These are phyloP conservation scores for Aspergillus indologenus DNA, from an alignment of 495 filamentous ascomycete genomes.

Conservation along the genomic window DNA sequence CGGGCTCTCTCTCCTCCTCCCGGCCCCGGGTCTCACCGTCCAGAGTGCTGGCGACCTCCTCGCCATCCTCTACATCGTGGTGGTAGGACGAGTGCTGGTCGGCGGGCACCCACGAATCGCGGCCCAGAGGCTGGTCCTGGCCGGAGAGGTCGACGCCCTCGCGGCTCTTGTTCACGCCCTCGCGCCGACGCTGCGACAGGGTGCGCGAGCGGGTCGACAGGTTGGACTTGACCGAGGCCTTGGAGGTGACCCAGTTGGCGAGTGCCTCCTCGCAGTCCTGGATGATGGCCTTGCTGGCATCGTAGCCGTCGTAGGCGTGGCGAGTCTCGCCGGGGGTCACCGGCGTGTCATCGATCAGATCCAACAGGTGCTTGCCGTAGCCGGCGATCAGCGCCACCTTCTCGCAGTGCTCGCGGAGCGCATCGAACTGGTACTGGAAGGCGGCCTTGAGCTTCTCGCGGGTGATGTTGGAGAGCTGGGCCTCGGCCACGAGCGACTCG, in stretches of 20 bases:
- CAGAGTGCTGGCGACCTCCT: slow-evolving; percentile 52
- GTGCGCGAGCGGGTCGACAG: slow-evolving; percentile 82
- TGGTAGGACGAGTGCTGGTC: slow-evolving; percentile 67
- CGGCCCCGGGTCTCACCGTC: slow-evolving; percentile 57
- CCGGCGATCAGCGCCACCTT: slow-evolving; percentile 97
- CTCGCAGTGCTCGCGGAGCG: slow-evolving; percentile 95
- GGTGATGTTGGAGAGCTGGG: slow-evolving; percentile 97
- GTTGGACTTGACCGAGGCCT: slow-evolving; percentile 80
- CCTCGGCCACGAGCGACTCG: slow-evolving; percentile 95
- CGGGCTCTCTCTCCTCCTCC: slow-evolving; percentile 55
- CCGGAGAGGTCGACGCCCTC: slow-evolving; percentile 73
- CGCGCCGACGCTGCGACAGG: slow-evolving; percentile 77
- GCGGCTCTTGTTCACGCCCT: slow-evolving; percentile 55
- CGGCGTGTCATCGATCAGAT: slow-evolving; percentile 92
- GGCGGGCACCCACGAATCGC: slow-evolving; percentile 88
- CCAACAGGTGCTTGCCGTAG: slow-evolving; percentile 93
- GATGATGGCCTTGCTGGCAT: slow-evolving; percentile 97
- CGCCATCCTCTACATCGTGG: slow-evolving; percentile 59
- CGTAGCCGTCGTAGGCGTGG: slow-evolving; percentile 94
- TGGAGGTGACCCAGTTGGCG: slow-evolving; percentile 91
- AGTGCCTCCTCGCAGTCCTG: slow-evolving; percentile 98
- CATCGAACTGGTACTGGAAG: slow-evolving; percentile 98
- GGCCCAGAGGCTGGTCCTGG: slow-evolving; percentile 79
- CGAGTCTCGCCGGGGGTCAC: slow-evolving; percentile 97
- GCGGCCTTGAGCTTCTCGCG: slow-evolving; percentile 98